A percentile compares a stretch with the other conserved stretches of the same genome.
Conservation (phyloP, 2,329 filamentous ascomycete species). For the Arachnopeziza araneosa region DNA sequence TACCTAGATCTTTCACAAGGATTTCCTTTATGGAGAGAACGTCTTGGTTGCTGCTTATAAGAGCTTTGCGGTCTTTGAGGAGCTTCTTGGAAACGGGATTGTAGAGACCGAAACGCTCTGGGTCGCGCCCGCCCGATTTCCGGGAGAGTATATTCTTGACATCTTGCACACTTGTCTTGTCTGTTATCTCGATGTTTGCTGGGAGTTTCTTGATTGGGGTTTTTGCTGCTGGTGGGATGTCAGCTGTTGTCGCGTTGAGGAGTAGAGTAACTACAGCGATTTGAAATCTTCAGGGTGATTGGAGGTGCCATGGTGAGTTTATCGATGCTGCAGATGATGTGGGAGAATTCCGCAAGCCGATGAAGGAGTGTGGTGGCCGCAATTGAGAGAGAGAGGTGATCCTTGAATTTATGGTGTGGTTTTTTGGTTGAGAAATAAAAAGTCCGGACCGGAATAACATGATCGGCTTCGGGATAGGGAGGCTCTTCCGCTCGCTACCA, state of each 20-base stretch:
- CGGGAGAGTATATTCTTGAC: slow-evolving; percentile 52
- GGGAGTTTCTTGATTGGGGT: slow-evolving; percentile 42
- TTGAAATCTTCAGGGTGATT: slow-evolving; percentile 16
- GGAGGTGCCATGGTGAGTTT: not conserved
- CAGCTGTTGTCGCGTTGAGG: not conserved
- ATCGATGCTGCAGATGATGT: not conserved
- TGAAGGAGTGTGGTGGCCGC: too few species aligned
- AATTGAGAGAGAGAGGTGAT: too few species aligned
- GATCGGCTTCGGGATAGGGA: too few species aligned
- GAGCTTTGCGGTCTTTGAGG: slow-evolving; percentile 55
- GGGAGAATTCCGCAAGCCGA: too few species aligned
- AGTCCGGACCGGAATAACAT: too few species aligned
- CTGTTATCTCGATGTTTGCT: slow-evolving; percentile 42
- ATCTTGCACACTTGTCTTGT: slow-evolving; percentile 51
- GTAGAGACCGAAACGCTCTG: slow-evolving; percentile 58
- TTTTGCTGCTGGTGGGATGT: slow-evolving; percentile 20
- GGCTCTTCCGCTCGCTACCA: too few species aligned
- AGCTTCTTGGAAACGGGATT: slow-evolving; percentile 57
- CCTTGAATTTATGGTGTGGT: too few species aligned
- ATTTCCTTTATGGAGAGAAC: slow-evolving; percentile 51
- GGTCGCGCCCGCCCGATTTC: slow-evolving; percentile 46
- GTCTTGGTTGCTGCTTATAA: slow-evolving; percentile 43
- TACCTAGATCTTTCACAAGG: slow-evolving; percentile 91
- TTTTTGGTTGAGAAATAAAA: too few species aligned
- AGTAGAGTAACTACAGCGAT: slow-evolving; percentile 14